Conservation (phyloP, 2,329 filamentous ascomycete genomes). For the Colletotrichum karsti region DNA sequence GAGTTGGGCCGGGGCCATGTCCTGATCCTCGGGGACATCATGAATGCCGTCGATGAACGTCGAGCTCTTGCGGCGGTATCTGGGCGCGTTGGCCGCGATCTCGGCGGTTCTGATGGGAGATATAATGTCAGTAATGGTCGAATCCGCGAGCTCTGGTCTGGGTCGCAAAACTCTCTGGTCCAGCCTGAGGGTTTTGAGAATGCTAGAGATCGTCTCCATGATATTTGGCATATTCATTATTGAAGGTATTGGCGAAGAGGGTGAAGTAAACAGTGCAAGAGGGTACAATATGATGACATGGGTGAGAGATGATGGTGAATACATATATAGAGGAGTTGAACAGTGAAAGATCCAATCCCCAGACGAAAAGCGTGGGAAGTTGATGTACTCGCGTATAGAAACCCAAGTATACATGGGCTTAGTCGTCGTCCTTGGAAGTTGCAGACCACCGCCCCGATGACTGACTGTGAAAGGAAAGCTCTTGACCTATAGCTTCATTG, state of each 20-base stretch:
- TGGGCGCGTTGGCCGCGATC: conserved; percentile 88
- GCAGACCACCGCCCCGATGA: too few species aligned
- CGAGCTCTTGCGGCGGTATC: conserved; percentile 91
- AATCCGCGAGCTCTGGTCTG: conserved; percentile 29
- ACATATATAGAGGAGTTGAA: too few species aligned
- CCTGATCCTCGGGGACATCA: conserved; percentile 81
- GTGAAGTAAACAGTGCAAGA: background rate
- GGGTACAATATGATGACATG: too few species aligned
- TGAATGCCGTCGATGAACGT: conserved; percentile 98
- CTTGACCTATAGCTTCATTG: too few species aligned
- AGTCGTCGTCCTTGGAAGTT: too few species aligned
- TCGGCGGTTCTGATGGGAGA: conserved; percentile 76
- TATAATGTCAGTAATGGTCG: conserved; percentile 36
- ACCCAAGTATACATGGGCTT: too few species aligned
- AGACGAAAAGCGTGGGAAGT: too few species aligned
- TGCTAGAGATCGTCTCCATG: background rate
- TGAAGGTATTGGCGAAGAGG: background rate
- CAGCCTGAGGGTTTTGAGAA: too few species aligned
- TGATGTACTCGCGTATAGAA: too few species aligned
- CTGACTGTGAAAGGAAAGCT: too few species aligned
- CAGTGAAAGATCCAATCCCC: too few species aligned
- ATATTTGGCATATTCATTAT: background rate
- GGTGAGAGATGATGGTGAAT: too few species aligned
- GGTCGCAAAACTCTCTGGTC: background rate
- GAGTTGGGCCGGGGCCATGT: conserved; percentile 93